Evolutionary conservation across 352 stramenopile species (phyloP).

Genomic region (Globisporangium canariense): DNA sequence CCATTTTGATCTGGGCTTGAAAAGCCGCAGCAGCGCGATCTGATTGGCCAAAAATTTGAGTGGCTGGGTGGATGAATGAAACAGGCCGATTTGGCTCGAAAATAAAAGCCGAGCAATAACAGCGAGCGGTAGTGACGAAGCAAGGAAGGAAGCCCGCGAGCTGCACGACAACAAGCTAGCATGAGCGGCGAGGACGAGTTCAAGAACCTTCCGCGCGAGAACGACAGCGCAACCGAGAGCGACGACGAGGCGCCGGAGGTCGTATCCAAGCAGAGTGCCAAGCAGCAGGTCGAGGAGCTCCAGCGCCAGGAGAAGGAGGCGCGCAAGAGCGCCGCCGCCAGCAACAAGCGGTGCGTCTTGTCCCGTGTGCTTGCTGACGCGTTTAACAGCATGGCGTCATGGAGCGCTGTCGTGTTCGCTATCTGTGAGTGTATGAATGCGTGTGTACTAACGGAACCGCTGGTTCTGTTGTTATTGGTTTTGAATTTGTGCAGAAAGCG

Average conservation of each 20-base stretch:
- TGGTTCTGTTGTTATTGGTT: background rate
- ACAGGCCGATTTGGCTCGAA: background rate
- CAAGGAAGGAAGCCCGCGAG: background rate
- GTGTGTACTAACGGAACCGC: background rate
- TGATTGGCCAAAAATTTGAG: slow-evolving; percentile 19
- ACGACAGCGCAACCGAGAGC: slow-evolving; percentile 31
- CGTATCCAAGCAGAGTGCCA: slow-evolving; percentile 67
- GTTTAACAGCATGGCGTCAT: background rate
- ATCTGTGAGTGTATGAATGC: background rate
- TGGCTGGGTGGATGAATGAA: slow-evolving; percentile 12
- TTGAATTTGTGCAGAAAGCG: slow-evolving; percentile 35
- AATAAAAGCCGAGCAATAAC: background rate
- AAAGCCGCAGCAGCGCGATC: background rate
- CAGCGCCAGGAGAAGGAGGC: slow-evolving; percentile 53
- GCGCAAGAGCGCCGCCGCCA: slow-evolving; percentile 27
- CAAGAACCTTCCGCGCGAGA: slow-evolving; percentile 16
- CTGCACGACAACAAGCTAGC: background rate
- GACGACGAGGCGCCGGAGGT: slow-evolving; percentile 79
- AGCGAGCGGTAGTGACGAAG: background rate
- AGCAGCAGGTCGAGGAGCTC: slow-evolving; percentile 47
- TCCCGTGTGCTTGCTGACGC: background rate
- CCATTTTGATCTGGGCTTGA: background rate
- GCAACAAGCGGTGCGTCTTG: slow-evolving; percentile 40
- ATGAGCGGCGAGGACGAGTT: slow-evolving; percentile 20
- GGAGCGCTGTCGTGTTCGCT: background rate